phyloP scores from a whole-genome alignment of 192 early-diverging fungal genomes.

The Linnemannia exigua region DNA sequence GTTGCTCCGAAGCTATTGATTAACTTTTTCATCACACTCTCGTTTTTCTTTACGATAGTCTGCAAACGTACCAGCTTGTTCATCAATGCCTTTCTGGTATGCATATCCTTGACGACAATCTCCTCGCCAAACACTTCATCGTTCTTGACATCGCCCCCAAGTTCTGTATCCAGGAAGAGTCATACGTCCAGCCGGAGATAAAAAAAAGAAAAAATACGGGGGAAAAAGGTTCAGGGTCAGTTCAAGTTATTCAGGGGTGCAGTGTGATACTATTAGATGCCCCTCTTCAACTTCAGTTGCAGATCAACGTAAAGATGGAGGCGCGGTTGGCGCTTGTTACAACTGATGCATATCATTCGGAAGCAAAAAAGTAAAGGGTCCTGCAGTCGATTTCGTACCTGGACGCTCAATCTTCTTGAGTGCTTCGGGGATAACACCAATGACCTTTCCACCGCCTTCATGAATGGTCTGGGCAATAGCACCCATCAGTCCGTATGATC shows the following conservation, averaged over 20 bases:
- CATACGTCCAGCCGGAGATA: slow-evolving; percentile 13
- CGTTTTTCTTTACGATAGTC: neutral
- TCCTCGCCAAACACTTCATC: slow-evolving; percentile 60
- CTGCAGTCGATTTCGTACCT: slow-evolving; percentile 44
- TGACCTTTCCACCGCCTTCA: slow-evolving; percentile 71
- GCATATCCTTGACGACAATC: slow-evolving; percentile 86
- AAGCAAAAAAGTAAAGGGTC: neutral
- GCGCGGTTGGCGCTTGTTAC: neutral
- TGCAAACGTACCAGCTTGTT: slow-evolving; percentile 64
- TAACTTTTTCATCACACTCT: neutral
- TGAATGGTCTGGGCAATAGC: slow-evolving; percentile 76
- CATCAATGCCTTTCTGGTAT: slow-evolving; percentile 84
- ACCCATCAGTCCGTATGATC: slow-evolving; percentile 85
- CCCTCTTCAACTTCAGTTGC: neutral
- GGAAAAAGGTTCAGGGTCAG: slow-evolving; percentile 1
- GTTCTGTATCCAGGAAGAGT: neutral
- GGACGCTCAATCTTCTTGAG: slow-evolving; percentile 61
- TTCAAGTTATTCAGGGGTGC: neutral
- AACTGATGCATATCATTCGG: neutral
- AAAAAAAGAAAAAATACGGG: neutral
- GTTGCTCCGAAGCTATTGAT: neutral
- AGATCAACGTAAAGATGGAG: neutral
- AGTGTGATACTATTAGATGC: neutral
- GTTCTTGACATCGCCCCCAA: slow-evolving; percentile 32
- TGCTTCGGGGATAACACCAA: slow-evolving; percentile 83